These are phyloP conservation scores for Naganishia sp. DNA, from an alignment of 1,284 basidiomycete genomes.

Conservation along the genomic window DNA sequence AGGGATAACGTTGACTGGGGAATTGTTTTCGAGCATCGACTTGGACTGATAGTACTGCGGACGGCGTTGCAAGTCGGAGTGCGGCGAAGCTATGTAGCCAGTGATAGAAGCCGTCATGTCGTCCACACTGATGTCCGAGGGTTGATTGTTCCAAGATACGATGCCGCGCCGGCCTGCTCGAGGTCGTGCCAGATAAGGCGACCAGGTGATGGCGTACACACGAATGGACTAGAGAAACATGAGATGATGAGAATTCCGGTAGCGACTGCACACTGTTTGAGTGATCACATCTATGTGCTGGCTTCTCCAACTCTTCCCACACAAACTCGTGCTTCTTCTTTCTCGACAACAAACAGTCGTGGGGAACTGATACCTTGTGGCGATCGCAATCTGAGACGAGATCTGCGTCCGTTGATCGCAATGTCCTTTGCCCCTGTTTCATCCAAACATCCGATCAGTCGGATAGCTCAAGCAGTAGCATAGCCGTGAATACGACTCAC, in stretches of 20 bases:
- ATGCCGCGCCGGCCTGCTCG: no score
- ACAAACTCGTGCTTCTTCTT: background rate
- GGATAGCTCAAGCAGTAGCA: no score
- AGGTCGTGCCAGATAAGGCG: background rate
- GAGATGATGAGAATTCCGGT: no score
- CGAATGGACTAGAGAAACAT: no score
- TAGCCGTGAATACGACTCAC: background rate
- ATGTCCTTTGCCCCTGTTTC: constrained; percentile 21
- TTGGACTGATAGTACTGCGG: constrained; percentile 6
- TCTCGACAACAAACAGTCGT: background rate
- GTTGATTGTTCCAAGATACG: no score
- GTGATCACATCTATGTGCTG: background rate
- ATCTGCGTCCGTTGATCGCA: background rate
- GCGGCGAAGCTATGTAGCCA: constrained; percentile 1
- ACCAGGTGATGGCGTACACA: no score
- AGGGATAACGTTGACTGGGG: background rate
- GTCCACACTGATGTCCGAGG: background rate
- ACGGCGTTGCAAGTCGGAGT: no score
- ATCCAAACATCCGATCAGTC: background rate
- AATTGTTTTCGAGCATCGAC: background rate
- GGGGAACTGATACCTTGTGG: background rate
- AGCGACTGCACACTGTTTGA: background rate
- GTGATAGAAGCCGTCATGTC: background rate
- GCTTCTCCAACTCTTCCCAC: no score
- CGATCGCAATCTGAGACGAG: constrained; percentile 2